A percentile compares a stretch with the other conserved stretches of the same genome.
phyloP scores from a whole-genome alignment of 2,329 filamentous ascomycete species.

The Fusarium haematococcum region DNA sequence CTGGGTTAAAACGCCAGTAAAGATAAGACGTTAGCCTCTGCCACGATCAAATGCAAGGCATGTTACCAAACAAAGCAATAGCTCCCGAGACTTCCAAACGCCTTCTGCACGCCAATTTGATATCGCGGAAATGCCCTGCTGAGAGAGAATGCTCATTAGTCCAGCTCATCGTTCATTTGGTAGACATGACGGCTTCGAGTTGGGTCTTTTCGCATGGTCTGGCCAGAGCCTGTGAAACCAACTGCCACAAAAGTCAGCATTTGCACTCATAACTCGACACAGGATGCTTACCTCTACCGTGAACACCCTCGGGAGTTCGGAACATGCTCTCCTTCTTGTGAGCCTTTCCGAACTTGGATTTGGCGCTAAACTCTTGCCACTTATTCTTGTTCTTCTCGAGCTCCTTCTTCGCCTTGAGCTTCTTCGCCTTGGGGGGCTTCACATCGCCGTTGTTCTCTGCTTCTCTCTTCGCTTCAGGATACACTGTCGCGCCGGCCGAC shows the following conservation, averaged over 20 bases:
- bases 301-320: conserved; percentile 86
- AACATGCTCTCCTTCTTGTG: conserved; percentile 97
- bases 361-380: conserved; percentile 93
- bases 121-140: conserved; percentile 40
- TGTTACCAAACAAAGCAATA: conserved; percentile 52
- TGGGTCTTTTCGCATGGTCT: conserved; percentile 94
- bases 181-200: conserved; percentile 87
- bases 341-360: conserved; percentile 75
- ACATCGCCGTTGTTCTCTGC: conserved; percentile 72
- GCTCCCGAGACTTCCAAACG: conserved; percentile 42
- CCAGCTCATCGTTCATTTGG: conserved; percentile 79
- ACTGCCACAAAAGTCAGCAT: conserved; percentile 66
- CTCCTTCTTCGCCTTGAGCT: conserved; percentile 90
- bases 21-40: conserved; percentile 57
- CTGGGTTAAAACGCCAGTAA: conserved; percentile 40
- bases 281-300: conserved; percentile 78
- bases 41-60: conserved; percentile 48
- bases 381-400: conserved; percentile 91
- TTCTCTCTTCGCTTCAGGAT: conserved; percentile 71
- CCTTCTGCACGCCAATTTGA: conserved; percentile 36
- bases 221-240: conserved; percentile 94
- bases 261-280: background rate
- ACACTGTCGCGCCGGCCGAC: conserved; percentile 68
- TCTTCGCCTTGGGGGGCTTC: conserved; percentile 85
- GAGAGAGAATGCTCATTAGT: conserved; percentile 59